phyloP scores from a whole-genome alignment of 805 yeast genomes.

The Sungouiozyma intestinalis region DNA sequence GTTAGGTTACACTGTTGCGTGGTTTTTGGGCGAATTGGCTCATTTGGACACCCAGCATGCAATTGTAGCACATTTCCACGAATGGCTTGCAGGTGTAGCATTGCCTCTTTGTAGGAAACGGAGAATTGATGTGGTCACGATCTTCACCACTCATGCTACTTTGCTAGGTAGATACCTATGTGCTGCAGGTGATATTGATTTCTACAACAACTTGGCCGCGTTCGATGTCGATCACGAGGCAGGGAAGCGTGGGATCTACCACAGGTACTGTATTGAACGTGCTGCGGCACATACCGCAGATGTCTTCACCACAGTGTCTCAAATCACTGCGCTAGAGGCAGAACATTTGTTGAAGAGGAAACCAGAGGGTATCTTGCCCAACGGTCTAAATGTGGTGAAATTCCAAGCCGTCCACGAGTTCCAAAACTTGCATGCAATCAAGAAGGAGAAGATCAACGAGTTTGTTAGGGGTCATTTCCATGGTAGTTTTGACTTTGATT shows the following conservation, averaged over 20 bases:
- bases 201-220: conserved; percentile 77
- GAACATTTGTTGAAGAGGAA: conserved; percentile 89
- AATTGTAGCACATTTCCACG: conserved; percentile 89
- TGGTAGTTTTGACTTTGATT: conserved; percentile 89
- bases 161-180: conserved; percentile 88
- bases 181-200: conserved; percentile 95
- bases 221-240: conserved; percentile 98
- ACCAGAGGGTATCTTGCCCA: conserved; percentile 97
- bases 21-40: conserved; percentile 95
- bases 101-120: conserved; percentile 86
- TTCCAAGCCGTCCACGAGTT: conserved; percentile 97
- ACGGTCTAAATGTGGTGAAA: conserved; percentile 90
- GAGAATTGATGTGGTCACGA: conserved; percentile 85
- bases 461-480: conserved; percentile 95
- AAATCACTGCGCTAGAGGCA: conserved; percentile 92
- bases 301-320: conserved; percentile 94
- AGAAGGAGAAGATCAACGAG: conserved; percentile 86
- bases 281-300: conserved; percentile 94
- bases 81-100: conserved; percentile 97
- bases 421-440: conserved; percentile 87
- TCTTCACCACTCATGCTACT: conserved; percentile 96
- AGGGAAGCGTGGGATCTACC: conserved; percentile 94
- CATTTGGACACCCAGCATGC: conserved; percentile 77
- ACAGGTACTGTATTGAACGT: conserved; percentile 91
- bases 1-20: conserved; percentile 86